Evolutionary conservation across 73 alveolate genomes (phyloP).

Genomic region (Symbiodinium pilosum): DNA sequence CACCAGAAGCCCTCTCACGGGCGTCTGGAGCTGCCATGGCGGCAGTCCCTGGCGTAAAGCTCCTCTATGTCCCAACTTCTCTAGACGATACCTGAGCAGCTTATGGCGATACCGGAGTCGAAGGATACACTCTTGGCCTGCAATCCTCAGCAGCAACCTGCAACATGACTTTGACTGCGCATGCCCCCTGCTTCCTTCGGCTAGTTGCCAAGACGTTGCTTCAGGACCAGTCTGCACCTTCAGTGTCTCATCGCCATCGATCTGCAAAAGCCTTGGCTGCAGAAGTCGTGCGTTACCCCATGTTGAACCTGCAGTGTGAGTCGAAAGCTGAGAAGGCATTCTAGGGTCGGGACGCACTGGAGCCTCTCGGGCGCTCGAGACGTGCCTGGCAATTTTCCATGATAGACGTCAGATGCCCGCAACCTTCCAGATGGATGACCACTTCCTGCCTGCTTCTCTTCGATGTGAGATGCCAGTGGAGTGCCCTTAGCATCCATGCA

Average conservation of each 20-base stretch:
- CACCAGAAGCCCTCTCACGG: conserved; percentile 57
- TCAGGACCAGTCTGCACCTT: conserved; percentile 18
- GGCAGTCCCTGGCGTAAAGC: too few relatives aligned
- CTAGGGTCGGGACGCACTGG: background rate
- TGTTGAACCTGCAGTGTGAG: too few relatives aligned
- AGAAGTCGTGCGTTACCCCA: too few relatives aligned
- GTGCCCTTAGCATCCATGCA: conserved; percentile 7
- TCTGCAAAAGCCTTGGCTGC: conserved; percentile 31
- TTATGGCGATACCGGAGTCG: too few relatives aligned
- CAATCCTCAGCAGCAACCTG: too few relatives aligned
- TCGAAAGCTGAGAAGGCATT: too few relatives aligned
- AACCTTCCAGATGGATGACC: too few relatives aligned
- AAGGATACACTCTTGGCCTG: too few relatives aligned
- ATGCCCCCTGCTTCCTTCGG: background rate
- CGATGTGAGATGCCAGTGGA: conserved; percentile 59
- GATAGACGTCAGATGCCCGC: too few relatives aligned
- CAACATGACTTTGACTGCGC: background rate
- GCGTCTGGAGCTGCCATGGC: background rate
- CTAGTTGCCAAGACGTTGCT: too few relatives aligned
- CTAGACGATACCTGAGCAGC: too few relatives aligned
- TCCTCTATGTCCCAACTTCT: too few relatives aligned
- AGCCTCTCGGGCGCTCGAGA: background rate
- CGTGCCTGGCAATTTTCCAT: background rate
- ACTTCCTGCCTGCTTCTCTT: conserved; percentile 62
- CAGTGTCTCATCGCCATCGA: conserved; percentile 43